A percentile compares a stretch with the other conserved stretches of the same genome.
Evolutionary conservation across 2,329 filamentous ascomycete species (phyloP).

Genomic region (Alternaria longipes): DNA sequence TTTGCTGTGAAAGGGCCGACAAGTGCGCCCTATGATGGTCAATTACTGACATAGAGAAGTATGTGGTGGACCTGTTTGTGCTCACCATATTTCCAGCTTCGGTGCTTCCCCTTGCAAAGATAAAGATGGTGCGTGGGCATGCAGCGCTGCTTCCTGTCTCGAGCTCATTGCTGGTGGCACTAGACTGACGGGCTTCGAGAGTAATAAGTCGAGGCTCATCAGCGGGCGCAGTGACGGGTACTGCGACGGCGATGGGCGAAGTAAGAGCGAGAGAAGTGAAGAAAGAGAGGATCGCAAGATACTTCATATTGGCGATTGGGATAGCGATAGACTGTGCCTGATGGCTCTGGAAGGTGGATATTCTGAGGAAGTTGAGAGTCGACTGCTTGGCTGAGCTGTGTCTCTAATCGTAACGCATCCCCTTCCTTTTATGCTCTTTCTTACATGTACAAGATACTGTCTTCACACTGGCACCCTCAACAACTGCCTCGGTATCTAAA

Average conservation of each 20-base stretch:
- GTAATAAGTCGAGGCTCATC: background rate
- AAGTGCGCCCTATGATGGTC: background rate
- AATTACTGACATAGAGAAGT: background rate
- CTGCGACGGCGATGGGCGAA: slow-evolving; percentile 7
- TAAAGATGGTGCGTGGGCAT: slow-evolving; percentile 32
- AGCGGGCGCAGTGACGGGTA: slow-evolving; percentile 2
- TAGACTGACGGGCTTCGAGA: slow-evolving; percentile 16
- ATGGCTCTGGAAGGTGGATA: background rate
- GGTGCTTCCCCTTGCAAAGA: slow-evolving; percentile 29
- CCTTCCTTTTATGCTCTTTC: slow-evolving; percentile 1
- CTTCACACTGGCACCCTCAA: background rate
- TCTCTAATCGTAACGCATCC: background rate
- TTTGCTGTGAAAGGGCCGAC: slow-evolving; percentile 19
- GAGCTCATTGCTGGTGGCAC: slow-evolving; percentile 24
- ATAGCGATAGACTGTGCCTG: background rate
- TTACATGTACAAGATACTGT: background rate
- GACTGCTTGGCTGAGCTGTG: slow-evolving; percentile 3
- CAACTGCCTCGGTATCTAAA: background rate
- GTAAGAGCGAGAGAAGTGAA: slow-evolving; percentile 6
- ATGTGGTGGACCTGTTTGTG: background rate
- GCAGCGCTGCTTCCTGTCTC: slow-evolving; percentile 20
- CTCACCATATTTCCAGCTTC: slow-evolving; percentile 34
- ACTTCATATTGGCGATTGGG: slow-evolving; percentile 11
- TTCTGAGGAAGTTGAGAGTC: background rate
- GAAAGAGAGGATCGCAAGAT: slow-evolving; percentile 7